Conservation (phyloP, 495 filamentous ascomycete genomes). For the Amphirosellinia nigrospora region DNA sequence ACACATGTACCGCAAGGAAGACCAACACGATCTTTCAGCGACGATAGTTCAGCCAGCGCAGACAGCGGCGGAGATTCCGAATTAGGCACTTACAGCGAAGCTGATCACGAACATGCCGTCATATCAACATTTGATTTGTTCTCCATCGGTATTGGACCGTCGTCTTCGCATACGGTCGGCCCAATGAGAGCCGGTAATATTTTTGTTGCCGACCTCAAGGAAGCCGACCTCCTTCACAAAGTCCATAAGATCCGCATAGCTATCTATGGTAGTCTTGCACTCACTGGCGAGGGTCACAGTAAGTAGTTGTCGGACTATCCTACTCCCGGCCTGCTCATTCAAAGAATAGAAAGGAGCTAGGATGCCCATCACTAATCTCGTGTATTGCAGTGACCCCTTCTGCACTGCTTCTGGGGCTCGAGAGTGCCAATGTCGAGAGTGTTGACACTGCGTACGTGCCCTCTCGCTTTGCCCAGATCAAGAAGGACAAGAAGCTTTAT, state of each 20-base stretch:
- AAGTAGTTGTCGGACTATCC: conserved; percentile 11
- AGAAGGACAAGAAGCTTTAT: conserved; percentile 41
- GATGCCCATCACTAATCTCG: conserved; percentile 16
- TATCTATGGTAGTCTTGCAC: conserved; percentile 45
- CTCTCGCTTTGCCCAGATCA: conserved; percentile 41
- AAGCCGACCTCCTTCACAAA: conserved; percentile 39
- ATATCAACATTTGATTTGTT: conserved; percentile 48
- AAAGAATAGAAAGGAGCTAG: background rate
- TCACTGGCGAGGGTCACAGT: conserved; percentile 46
- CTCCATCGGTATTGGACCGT: conserved; percentile 46
- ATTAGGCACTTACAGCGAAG: conserved; percentile 42
- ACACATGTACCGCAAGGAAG: background rate
- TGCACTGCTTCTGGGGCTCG: conserved; percentile 42
- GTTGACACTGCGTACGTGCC: conserved; percentile 46
- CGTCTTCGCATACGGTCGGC: conserved; percentile 45
- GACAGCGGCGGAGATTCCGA: conserved; percentile 28
- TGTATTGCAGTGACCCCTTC: conserved; percentile 38
- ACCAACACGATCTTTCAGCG: conserved; percentile 31
- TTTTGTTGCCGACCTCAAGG: conserved; percentile 41
- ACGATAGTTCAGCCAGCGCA: background rate
- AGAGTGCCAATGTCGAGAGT: conserved; percentile 42
- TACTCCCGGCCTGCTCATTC: conserved; percentile 9
- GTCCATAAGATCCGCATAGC: conserved; percentile 45
- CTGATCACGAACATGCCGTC: conserved; percentile 47
- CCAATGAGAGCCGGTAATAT: conserved; percentile 46